Evolutionary conservation across 331 rosid species (phyloP), one percentile per base, ranked within the genome.

Genomic region (Acacia concinna): DNA sequence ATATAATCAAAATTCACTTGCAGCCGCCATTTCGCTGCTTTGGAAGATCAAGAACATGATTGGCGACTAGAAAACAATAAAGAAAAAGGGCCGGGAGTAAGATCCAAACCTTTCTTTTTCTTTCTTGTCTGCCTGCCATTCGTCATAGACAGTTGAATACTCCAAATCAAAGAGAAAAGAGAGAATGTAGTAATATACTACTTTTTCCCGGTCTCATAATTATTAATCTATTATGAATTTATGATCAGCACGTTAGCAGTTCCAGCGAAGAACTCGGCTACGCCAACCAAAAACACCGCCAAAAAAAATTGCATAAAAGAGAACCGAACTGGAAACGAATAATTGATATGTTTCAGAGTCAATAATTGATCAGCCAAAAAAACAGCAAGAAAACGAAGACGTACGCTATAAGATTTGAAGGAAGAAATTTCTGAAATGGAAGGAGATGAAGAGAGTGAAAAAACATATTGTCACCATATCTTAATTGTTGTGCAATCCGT

Each of bases 41-140:
- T 83, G 52, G 78, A 81, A 84, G 86, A 84, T 81, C 87, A 81
- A 75, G 35, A 75, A 73, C 80, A 81, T 81, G 68, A 84, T 86
- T 74, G 72, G 68, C 83, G 78, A 81, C 87, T 71, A 86, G 54
- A 71, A 77, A 81, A 78, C 81, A 78, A 80, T 64, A 49, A 63
- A 79, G 38, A n/a, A 62, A 71, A 63, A 38, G 74, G 30, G 72
- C 68, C 62, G 13, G 4, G 23, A 75, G 81, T 81, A 83, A 83
- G 88, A 86, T 84, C 80, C 88, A 78, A 75, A 74, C 57, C 83
- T 60, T 78, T 74, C 64, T 43, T 40, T 35, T 74, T 59, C 65
- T 67, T 52, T 75, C 59, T 35, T 77, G 41, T 54, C 32, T 52
- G 38, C 67, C 32, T 52, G 38, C 67, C 51, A 40, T 66, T 78